Percentiles rank a stretch among this genome's conserved stretches.
These are phyloP conservation scores for Dipteronia dyeriana DNA, from an alignment of 345 rosid genomes.

Conservation along the genomic window DNA sequence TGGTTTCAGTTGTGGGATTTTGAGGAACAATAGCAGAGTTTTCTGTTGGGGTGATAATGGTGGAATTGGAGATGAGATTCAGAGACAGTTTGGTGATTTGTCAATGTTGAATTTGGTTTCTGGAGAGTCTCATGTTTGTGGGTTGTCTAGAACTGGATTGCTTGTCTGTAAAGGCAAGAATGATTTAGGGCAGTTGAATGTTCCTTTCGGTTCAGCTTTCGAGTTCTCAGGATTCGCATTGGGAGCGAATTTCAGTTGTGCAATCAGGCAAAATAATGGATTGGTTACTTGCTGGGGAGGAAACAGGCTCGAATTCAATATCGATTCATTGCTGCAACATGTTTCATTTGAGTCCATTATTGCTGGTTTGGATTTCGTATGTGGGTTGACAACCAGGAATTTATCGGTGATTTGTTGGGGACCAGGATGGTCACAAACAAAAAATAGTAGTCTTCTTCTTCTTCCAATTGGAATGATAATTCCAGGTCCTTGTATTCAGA, in stretches of 20 bases:
- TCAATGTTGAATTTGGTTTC: constrained; percentile 47
- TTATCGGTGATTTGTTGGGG: constrained; percentile 59
- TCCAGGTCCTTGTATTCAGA: constrained; percentile 60
- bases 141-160: constrained; percentile 34
- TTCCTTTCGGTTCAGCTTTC: constrained; percentile 42
- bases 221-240: constrained; percentile 45
- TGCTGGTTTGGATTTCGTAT: constrained; percentile 47
- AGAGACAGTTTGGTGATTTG: constrained; percentile 38
- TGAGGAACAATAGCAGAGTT: constrained; percentile 37
- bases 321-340: background rate
- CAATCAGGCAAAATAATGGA: constrained; percentile 40
- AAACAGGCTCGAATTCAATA: constrained; percentile 20
- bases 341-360: constrained; percentile 50
- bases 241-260: constrained; percentile 51
- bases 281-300: constrained; percentile 58
- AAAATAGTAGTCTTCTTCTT: constrained; percentile 12
- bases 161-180: constrained; percentile 52
- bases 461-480: constrained; percentile 40
- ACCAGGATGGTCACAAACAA: constrained; percentile 35
- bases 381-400: constrained; percentile 52
- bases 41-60: constrained; percentile 50
- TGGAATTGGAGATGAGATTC: constrained; percentile 34
- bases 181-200: constrained; percentile 37
- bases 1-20: constrained; percentile 57
- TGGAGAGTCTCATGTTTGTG: constrained; percentile 59